Evolutionary conservation across 108 stramenopile genomes (phyloP), one percentile per base, ranked within the genome.

Genomic region (Conticribra weissflogii): DNA sequence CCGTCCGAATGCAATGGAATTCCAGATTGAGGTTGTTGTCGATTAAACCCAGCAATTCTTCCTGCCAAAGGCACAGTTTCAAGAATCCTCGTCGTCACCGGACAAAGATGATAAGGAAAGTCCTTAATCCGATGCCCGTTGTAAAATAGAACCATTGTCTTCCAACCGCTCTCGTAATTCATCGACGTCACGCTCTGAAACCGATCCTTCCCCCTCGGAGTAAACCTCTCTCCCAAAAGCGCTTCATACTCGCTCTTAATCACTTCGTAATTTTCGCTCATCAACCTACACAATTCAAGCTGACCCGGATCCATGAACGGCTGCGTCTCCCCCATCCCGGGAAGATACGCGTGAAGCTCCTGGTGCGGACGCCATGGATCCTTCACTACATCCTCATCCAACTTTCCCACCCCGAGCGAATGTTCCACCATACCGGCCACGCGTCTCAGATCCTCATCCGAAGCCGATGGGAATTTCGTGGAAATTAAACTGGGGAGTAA

Each of bases 151-250:
- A 88, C 86, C 60, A 94, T 74, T 32, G 93, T 94, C 58, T 86
- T 86, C 93, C 93, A 94, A 30, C 93, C 91, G 49, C 79, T 69
- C 3, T 93, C 88, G 46, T 92, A 94, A 70, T 94, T 94, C 90
- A 94, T 90, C 24, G 80, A 84, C 2, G 93, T 94, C 12, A 94
- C 88, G 33, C 87, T 88, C 66, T 91, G 88, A 48, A 94, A 94
- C 18, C 89, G 73, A 71, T 90, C 85, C 5, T 85, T 78, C 15
- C 78, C 72, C 25, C 76, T 76, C 4, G 69, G 48, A 55, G 63
- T 58, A 34, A 71, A 76, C 46, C 83, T 61, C 50, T 94, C 86
- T 36, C 79, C 59, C 59, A 88, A 47, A 12, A 94, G 61, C 12
- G 85, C 85, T 18, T 87, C 63, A 64, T 90, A 94, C 63, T 94